Evolutionary conservation across 495 filamentous ascomycete genomes (phyloP), one percentile per base, ranked within the genome.

Genomic region (Penicillium paradoxum): DNA sequence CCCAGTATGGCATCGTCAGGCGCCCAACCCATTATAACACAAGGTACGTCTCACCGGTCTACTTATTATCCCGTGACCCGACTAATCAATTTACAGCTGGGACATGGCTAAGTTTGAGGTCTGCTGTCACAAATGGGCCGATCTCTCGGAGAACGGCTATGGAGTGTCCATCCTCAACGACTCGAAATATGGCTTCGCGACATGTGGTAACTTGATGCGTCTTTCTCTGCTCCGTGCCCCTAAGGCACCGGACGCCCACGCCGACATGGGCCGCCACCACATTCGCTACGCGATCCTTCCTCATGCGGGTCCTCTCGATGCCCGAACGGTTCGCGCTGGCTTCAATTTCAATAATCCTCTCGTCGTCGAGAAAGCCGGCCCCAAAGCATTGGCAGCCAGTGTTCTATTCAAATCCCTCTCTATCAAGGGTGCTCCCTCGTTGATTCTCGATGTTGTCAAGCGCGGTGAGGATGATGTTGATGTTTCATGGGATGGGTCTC

Each of bases 91-190:
- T 48, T 3, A 33, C 33, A 87, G 81, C 66, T 98, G 93, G 93
- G 93, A 98, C 59, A 96, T 96, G 92, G 93, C 93, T 60, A 96
- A 96, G 63, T 98, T 98, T 60, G 93, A 98, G 73, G 93, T 98
- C 38, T 96, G 91, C 81, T 91, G 88, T 69, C 93, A 98, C 74
- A 92, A 89, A 67, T 98, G 88, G 78, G 93, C 93, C n/a, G 93
- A 97, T 68, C 78, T 98, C 47, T 95, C 89, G 4, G 93, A 98
- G 66, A 73, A 90, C 64, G 85, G 83, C 30, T 97, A 96, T 65
- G 93, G 93, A 55, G 89, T 98, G 2, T 90, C 88, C 4, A 87
- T 98, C 58, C 79, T 97, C 27, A 98, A 98, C 67, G 93, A 98
- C 65, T 87, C 82, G 70, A 98, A 98, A 62, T 97, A 97, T 58